Conservation (phyloP, 495 filamentous ascomycete species). For the Clavariopsis aquatica region DNA sequence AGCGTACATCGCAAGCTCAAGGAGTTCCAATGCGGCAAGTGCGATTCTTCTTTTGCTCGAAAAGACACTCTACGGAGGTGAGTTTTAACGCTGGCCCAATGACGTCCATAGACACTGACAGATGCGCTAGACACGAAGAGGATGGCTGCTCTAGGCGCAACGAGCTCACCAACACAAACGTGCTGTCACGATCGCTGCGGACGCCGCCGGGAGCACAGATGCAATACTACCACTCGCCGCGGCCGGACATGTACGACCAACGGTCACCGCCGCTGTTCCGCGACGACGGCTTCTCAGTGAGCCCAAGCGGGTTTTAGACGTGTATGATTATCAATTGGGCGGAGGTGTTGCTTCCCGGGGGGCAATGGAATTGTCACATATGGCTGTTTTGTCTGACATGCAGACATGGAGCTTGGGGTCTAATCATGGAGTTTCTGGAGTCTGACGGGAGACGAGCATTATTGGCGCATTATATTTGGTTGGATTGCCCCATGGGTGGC, state of each 20-base stretch:
- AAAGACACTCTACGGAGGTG: conserved; percentile 83
- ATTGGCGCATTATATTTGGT: conserved; percentile 14
- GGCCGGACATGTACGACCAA: conserved; percentile 19
- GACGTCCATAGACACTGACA: conserved; percentile 18
- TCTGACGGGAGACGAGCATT: conserved; percentile 25
- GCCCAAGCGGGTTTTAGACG: conserved; percentile 18
- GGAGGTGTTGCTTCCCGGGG: background rate
- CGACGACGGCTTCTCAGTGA: conserved; percentile 24
- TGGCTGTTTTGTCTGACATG: conserved; percentile 13
- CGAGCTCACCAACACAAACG: conserved; percentile 48
- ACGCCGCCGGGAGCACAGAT: background rate
- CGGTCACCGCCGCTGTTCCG: conserved; percentile 32
- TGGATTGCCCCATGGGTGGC: background rate
- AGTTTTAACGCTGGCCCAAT: conserved; percentile 27
- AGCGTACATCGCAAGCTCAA: conserved; percentile 59
- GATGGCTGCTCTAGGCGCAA: conserved; percentile 76
- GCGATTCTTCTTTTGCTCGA: conserved; percentile 72
- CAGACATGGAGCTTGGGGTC: conserved; percentile 10
- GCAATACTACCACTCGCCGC: conserved; percentile 30
- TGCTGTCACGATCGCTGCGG: conserved; percentile 20
- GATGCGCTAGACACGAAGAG: conserved; percentile 68
- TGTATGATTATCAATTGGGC: conserved; percentile 9
- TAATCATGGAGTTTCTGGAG: conserved; percentile 16
- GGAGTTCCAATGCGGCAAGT: conserved; percentile 70
- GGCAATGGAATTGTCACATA: background rate